phyloP scores from a whole-genome alignment of 305 asterid species.

The Salvia sclarea region DNA sequence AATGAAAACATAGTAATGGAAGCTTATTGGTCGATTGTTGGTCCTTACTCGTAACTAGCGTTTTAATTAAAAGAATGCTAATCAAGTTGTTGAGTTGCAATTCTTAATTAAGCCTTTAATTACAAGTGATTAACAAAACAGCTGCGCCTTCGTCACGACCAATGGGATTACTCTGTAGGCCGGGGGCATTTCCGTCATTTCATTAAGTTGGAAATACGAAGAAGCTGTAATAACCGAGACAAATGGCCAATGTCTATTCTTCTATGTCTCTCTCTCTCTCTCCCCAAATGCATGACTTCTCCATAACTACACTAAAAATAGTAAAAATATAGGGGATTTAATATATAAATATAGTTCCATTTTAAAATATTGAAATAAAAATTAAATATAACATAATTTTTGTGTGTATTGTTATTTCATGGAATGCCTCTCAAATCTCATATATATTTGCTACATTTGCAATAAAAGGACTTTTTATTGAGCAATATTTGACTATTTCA shows the following conservation, averaged over 20 bases:
- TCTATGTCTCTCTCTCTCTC: constrained; percentile 40
- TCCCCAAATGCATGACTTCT: constrained; percentile 36
- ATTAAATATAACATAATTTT: too few species aligned
- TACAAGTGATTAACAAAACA: constrained; percentile 9
- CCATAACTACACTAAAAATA: constrained; percentile 9
- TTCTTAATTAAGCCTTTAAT: constrained; percentile 21
- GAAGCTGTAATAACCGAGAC: constrained; percentile 43
- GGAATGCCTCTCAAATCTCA: too few species aligned
- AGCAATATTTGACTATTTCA: too few species aligned
- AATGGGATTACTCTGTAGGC: neutral
- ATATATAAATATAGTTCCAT: too few species aligned
- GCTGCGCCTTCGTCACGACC: constrained; percentile 6
- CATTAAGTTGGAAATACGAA: constrained; percentile 3
- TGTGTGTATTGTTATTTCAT: too few species aligned
- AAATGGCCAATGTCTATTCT: constrained; percentile 48
- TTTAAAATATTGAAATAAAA: too few species aligned
- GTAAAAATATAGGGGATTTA: too few species aligned
- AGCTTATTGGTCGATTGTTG: neutral
- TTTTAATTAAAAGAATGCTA: neutral
- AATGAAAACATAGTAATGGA: neutral
- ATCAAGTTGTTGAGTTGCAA: constrained; percentile 4
- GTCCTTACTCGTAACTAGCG: neutral
- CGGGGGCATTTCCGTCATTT: constrained; percentile 39
- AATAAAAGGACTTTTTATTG: too few species aligned
- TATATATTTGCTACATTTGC: too few species aligned